Evolutionary conservation across 129 eudicot species (phyloP).

Genomic region (Saposhnikovia divaricata): DNA sequence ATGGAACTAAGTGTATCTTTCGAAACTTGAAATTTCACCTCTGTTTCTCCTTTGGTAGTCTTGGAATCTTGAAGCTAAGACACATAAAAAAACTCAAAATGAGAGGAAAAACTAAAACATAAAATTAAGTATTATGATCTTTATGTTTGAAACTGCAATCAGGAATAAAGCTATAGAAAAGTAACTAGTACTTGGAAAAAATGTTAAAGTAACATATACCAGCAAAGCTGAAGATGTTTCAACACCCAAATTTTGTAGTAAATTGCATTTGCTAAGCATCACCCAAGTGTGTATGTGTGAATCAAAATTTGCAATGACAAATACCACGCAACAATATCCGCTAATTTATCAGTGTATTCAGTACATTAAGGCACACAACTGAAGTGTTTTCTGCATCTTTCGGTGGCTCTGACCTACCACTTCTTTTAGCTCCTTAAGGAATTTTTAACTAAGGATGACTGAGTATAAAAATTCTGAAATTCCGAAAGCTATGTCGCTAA

Average conservation of each 20-base stretch:
- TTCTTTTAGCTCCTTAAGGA: too few relatives aligned
- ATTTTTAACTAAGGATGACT: too few relatives aligned
- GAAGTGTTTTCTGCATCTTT: too few relatives aligned
- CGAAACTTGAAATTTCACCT: slow-evolving; percentile 63
- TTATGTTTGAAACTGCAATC: neutral
- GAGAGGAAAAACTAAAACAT: neutral
- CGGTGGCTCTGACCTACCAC: too few relatives aligned
- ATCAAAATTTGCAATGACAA: neutral
- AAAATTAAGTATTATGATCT: neutral
- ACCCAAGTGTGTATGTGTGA: neutral
- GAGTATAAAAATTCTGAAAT: too few relatives aligned
- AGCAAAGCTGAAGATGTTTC: neutral
- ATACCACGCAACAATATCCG: neutral
- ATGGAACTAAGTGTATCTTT: slow-evolving; percentile 53
- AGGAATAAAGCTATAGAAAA: neutral
- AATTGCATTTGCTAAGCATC: neutral
- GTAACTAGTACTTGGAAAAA: neutral
- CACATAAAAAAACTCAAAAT: neutral
- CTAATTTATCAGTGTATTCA: neutral
- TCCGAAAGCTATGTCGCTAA: too few relatives aligned
- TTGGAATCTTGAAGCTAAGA: slow-evolving; percentile 51
- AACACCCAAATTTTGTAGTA: neutral
- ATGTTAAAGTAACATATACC: neutral
- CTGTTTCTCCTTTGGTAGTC: slow-evolving; percentile 47
- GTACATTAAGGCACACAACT: too few relatives aligned